Evolutionary conservation across 257 asterid genomes (phyloP).

Genomic region (Cordia subcordata): DNA sequence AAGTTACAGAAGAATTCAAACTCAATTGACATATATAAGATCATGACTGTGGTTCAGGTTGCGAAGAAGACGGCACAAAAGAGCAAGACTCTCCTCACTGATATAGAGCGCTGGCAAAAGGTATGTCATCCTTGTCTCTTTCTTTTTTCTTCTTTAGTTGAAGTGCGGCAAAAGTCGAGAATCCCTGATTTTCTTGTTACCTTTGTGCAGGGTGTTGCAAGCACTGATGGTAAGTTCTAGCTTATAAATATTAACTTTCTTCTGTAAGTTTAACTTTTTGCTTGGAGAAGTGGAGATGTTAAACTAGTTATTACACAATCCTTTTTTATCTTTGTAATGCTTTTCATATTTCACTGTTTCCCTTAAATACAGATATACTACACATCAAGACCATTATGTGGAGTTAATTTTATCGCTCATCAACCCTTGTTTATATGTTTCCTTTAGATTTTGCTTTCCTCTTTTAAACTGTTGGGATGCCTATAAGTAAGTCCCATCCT

Average conservation of each 20-base stretch:
- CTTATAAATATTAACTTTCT: not conserved
- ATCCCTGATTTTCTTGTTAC: slow-evolving; percentile 21
- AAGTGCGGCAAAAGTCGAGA: slow-evolving; percentile 3
- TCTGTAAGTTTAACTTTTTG: not conserved
- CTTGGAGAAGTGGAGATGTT: not conserved
- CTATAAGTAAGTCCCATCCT: too few relatives aligned
- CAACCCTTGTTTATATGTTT: too few relatives aligned
- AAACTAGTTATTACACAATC: not conserved
- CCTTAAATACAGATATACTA: not conserved
- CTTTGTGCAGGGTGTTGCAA: slow-evolving; percentile 88
- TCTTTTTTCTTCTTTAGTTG: slow-evolving; percentile 9
- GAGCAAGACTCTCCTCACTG: slow-evolving; percentile 81
- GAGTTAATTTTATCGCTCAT: too few relatives aligned
- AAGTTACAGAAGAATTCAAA: not conserved
- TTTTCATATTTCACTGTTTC: too few relatives aligned
- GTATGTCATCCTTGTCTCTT: slow-evolving; percentile 23
- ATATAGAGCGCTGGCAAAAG: slow-evolving; percentile 96
- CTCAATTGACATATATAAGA: not conserved
- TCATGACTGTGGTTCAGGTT: slow-evolving; percentile 43
- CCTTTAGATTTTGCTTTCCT: too few relatives aligned
- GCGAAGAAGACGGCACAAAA: slow-evolving; percentile 91
- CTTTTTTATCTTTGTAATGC: not conserved
- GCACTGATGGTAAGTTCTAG: slow-evolving; percentile 65
- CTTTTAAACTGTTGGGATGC: too few relatives aligned
- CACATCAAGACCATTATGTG: too few relatives aligned